Evolutionary conservation across 495 filamentous ascomycete genomes (phyloP), one percentile per base, ranked within the genome.

Genomic region (Opeltia flavorubescens): DNA sequence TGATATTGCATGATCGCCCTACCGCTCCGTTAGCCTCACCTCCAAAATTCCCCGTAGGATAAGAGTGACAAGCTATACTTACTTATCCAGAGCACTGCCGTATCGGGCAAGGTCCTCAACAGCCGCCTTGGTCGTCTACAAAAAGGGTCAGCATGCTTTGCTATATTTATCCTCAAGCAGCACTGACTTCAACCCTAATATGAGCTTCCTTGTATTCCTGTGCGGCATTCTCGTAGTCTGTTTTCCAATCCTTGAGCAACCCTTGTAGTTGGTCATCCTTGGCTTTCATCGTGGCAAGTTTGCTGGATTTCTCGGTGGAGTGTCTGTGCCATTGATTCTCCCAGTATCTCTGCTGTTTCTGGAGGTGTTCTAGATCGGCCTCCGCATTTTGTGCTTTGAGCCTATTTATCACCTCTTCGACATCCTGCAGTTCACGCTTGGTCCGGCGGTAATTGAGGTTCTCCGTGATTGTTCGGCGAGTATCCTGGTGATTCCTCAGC

Each of bases 1-100:
- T 99, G 91, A 58, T 87, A 96, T 53, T 79, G 81, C 88, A 99
- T 95, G 62, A 99, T 91, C 46, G 93, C 91, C 52, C 64, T 68
- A 36, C 8, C 13, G 13, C 25, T 4, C 31, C 28, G 34, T 59
- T 23, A 56, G 50, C 34, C 18, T 35, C 20, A 9, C 25, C 38
- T 23, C 13, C 34, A n/a, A 18, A 17, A 17, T 36, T 35, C n/a
- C 21, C 4, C 1, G 34, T 17, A 36, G 8, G 34, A 17, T 18
- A 36, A 36, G 3, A 1, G 7, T 28, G 5, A 30, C 34, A 18
- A 1, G 21, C 33, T 8, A n/a, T 26, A 30, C 65, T 41, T 50
- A 68, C 65, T 88, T 83, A 63, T 95, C 89, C 24, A 99, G 70
- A 11, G 89, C 89, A 2, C 69, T 66, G 11, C 71, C 73, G 55